These are phyloP conservation scores for Rubroboletus pulcherrimus DNA, from an alignment of 768 basidiomycete species.

Conservation along the genomic window DNA sequence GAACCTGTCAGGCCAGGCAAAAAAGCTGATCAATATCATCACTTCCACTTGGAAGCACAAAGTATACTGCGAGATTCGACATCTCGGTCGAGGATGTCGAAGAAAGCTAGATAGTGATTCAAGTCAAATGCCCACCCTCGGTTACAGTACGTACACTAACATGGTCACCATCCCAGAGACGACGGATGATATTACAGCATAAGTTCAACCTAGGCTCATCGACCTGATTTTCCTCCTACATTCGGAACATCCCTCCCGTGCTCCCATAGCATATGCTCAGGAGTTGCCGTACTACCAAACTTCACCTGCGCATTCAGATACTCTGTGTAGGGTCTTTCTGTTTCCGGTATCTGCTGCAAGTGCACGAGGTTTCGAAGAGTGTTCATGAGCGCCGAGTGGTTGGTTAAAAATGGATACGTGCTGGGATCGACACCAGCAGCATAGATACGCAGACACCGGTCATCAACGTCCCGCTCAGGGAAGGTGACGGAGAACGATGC, in stretches of 20 bases:
- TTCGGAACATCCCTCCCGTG: not conserved
- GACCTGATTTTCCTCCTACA: not conserved
- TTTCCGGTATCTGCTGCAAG: not conserved
- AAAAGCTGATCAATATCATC: too few species aligned
- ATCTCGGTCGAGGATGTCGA: not conserved
- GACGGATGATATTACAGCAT: not conserved
- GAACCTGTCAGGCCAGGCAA: too few species aligned
- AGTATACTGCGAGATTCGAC: too few species aligned
- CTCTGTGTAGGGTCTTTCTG: not conserved
- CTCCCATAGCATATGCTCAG: slow-evolving; percentile 10
- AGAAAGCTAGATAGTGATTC: too few species aligned
- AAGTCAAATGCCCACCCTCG: too few species aligned
- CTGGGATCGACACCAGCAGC: not conserved
- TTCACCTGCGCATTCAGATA: not conserved
- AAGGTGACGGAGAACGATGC: not conserved
- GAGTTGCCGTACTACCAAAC: not conserved
- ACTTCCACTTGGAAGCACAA: too few species aligned
- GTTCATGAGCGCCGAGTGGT: not conserved
- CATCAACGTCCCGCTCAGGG: not conserved
- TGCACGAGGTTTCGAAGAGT: not conserved
- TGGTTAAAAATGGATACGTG: slow-evolving; percentile 10
- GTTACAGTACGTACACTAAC: too few species aligned
- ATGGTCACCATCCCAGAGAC: not conserved
- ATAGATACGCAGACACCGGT: slow-evolving; percentile 13
- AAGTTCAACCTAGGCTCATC: too few species aligned